Conservation (phyloP, 305 asterid species). For the Fraxinus sp. region DNA sequence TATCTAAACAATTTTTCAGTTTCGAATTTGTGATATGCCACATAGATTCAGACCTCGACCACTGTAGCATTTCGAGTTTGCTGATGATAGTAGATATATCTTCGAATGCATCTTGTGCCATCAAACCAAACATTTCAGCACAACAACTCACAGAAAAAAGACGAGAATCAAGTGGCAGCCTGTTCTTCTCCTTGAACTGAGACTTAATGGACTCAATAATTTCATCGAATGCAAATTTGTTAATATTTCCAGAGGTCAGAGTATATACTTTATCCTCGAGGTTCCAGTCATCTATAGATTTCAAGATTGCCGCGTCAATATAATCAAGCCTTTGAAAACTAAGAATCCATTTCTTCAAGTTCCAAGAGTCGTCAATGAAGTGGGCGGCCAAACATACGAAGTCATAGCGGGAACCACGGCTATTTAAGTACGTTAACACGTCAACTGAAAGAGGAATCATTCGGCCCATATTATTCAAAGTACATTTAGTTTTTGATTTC, state of each 20-base stretch:
- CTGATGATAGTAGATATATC: background rate
- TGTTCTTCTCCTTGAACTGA: background rate
- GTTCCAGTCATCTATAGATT: background rate
- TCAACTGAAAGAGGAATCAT: background rate
- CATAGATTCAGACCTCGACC: background rate
- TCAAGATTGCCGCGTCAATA: background rate
- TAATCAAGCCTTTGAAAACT: background rate
- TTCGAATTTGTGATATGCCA: background rate
- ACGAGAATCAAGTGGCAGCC: background rate
- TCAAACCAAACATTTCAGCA: slow-evolving; percentile 3
- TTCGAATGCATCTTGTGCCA: background rate
- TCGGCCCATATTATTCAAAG: background rate
- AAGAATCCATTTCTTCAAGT: background rate
- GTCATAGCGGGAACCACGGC: background rate
- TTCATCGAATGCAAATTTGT: background rate
- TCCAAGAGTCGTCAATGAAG: background rate
- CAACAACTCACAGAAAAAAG: background rate
- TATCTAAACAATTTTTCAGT: background rate
- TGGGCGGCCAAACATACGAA: background rate
- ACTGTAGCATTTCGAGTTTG: background rate
- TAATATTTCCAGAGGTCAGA: background rate
- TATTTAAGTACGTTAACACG: background rate
- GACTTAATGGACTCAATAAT: background rate
- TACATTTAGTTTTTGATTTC: background rate
- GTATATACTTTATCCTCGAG: background rate